Percentiles rank a stretch among this genome's conserved stretches.
Evolutionary conservation across 805 yeast species (phyloP).

Genomic region (Monosporozyma yasuniensis): DNA sequence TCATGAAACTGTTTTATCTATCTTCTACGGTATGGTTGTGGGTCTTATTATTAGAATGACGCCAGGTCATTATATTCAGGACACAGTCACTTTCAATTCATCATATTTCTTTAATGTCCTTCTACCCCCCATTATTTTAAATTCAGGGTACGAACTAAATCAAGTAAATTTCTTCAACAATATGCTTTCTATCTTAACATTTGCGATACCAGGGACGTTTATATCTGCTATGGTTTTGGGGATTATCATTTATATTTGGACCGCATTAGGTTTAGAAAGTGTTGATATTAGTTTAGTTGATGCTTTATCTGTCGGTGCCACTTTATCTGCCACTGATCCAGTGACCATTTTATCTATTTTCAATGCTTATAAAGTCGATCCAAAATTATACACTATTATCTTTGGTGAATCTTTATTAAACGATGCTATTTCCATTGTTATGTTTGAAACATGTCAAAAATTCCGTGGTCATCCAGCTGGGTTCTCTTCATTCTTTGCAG

Average conservation of each 20-base stretch:
- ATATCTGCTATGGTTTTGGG: conserved; percentile 87
- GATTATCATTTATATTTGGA: conserved; percentile 79
- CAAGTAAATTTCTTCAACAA: conserved; percentile 92
- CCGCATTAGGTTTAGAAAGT: conserved; percentile 84
- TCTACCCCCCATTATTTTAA: conserved; percentile 91
- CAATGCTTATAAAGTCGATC: conserved; percentile 96
- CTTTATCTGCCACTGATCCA: conserved; percentile 96
- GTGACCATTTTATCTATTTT: conserved; percentile 93
- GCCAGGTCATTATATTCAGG: conserved; percentile 97
- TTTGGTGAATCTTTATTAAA: conserved; percentile 93
- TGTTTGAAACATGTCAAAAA: conserved; percentile 97
- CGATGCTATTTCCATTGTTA: conserved; percentile 97
- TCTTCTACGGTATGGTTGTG: conserved; percentile 93
- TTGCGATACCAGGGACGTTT: conserved; percentile 97
- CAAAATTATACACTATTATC: conserved; percentile 90
- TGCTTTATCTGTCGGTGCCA: conserved; percentile 95
- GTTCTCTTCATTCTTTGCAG: conserved; percentile 76
- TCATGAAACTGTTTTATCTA: conserved; percentile 95
- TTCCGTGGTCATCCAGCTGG: conserved; percentile 80
- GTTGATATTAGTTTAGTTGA: conserved; percentile 88
- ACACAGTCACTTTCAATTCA: conserved; percentile 90
- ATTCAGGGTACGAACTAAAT: conserved; percentile 93
- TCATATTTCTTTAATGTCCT: conserved; percentile 88
- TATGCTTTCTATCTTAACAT: conserved; percentile 79
- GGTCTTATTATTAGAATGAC: conserved; percentile 83